Evolutionary conservation across 1,284 basidiomycete genomes (phyloP).

Genomic region (Tranzscheliella williamsii): DNA sequence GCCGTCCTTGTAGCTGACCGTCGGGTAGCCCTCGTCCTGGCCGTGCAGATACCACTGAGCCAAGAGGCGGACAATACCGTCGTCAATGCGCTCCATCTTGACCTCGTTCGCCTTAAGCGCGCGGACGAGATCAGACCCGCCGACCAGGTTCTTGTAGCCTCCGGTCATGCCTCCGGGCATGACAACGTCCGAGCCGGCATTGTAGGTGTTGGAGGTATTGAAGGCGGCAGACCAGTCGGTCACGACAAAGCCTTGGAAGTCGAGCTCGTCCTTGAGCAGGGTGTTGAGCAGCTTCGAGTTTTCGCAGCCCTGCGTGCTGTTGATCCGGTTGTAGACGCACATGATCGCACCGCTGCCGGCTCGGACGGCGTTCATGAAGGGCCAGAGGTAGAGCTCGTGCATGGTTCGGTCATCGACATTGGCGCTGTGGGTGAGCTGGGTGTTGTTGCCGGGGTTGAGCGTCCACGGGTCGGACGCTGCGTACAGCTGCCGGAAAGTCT

Average conservation of each 20-base stretch:
- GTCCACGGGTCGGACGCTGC: conserved; percentile 24
- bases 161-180: conserved; percentile 28
- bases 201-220: conserved; percentile 29
- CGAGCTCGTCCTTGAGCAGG: conserved; percentile 36
- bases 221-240: conserved; percentile 32
- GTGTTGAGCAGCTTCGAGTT: conserved; percentile 22
- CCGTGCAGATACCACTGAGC: conserved; percentile 24
- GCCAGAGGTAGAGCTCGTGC: conserved; percentile 39
- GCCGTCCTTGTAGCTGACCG: conserved; percentile 30
- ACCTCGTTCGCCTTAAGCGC: not conserved
- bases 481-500: conserved; percentile 24
- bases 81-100: conserved; percentile 13
- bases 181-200: conserved; percentile 20
- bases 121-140: not conserved
- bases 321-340: conserved; percentile 25
- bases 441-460: conserved; percentile 38
- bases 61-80: conserved; percentile 22
- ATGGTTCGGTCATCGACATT: conserved; percentile 31
- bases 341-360: conserved; percentile 30
- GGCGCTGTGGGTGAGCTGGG: conserved; percentile 62
- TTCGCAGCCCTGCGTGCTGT: conserved; percentile 12
- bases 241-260: conserved; percentile 31
- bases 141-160: conserved; percentile 9
- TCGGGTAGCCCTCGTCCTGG: conserved; percentile 22
- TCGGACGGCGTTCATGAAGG: conserved; percentile 34